Evolutionary conservation across 352 stramenopile genomes (phyloP), one percentile per base, ranked within the genome.

Genomic region (Pythium utonaiense): DNA sequence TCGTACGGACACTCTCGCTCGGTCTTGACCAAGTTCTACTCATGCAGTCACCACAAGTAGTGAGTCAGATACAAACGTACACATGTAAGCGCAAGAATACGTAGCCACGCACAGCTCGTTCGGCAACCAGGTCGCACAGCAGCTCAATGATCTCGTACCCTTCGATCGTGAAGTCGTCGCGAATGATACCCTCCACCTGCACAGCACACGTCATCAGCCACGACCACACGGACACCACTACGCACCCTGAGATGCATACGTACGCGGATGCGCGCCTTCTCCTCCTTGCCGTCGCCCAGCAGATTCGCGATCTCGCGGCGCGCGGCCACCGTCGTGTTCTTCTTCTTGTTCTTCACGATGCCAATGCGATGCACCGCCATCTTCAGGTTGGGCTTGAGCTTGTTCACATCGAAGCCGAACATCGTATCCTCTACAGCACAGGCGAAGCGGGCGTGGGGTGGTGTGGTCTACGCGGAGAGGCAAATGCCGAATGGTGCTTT

Each of bases 101-200:
- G 34, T 16, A 17, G 36, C 9, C 1, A 47, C 21, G 6, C 25
- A 92, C 83, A 62, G 95, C 91, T 51, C 96, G 83, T 71, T 98
- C 94, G 17, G 80, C 81, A 14, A 99, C 57, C 3, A 99, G 69
- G 56, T 98, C 93, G 64, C 95, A 98, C 47, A 97, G 71, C 14
- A 99, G 72, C 63, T 95, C 85, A 27, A 99, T 69, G 64, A 98
- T 97, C 67, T 98, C 94, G 69, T 98, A 98, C 6, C 93, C 95
- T 74, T 99, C 94, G 28, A 98, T 88, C 13, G 91, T 95, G 63
- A 98, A 96, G 67, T 99, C 96, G 44, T 98, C 93, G 13, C 93
- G 86, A 67, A 99, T 98, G 24, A 99, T 91, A 10, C 86, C 83
- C 74, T 95, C 86, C 33, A 95, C 85, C 85, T 95, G 58, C 14